Percentiles rank a stretch among this genome's conserved stretches.
phyloP scores from a whole-genome alignment of 345 rosid species.

The Arabidopsis thaliana region TAIR10.1 NC_003070.9:29440001-29440500 shows the following conservation, averaged over 20 bases:
- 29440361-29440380: not conserved
- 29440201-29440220: not conserved
- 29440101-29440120: not conserved
- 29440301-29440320: constrained; percentile 1
- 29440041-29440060: constrained; percentile 4
- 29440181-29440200: not conserved
- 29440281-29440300: not conserved
- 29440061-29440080: constrained; percentile 13
- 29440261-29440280: not conserved
- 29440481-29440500: not conserved
- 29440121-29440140: not conserved
- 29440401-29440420: no score
- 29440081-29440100: not conserved
- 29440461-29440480: no score
- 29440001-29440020: not conserved
- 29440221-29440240: not conserved
- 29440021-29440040: constrained; percentile 6
- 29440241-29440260: not conserved
- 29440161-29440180: not conserved
- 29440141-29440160: not conserved
- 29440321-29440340: not conserved
- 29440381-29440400: no score
- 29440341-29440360: constrained; percentile 16
- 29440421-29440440: no score
- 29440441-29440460: no score